These are phyloP conservation scores for Periconia macrospinosa DNA, from an alignment of 2,329 filamentous ascomycete species.

Conservation along the genomic window DNA sequence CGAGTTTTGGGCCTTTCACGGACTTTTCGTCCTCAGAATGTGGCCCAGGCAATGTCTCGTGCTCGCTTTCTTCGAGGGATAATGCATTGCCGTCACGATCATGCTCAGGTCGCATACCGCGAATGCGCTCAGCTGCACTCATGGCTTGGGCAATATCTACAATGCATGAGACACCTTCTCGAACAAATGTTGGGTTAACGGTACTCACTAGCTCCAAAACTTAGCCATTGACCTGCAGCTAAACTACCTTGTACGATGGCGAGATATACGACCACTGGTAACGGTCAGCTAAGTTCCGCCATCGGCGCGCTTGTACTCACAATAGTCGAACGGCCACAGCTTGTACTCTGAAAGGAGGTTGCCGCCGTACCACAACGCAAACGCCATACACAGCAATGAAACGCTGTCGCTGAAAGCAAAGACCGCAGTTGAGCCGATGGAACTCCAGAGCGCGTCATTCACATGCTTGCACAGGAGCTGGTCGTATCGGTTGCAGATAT, in stretches of 20 bases:
- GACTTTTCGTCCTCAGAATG: too few relatives aligned
- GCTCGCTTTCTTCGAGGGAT: too few relatives aligned
- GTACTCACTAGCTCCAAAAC: conserved; percentile 29
- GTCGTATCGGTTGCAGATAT: conserved; percentile 74
- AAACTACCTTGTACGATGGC: conserved; percentile 29
- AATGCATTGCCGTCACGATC: too few relatives aligned
- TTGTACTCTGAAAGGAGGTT: conserved; percentile 3
- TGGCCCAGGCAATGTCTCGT: too few relatives aligned
- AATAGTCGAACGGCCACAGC: background rate
- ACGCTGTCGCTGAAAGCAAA: conserved; percentile 58
- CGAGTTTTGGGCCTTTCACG: conserved; percentile 55
- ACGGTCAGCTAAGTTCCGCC: too few relatives aligned
- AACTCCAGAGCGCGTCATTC: conserved; percentile 66
- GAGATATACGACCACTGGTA: conserved; percentile 24
- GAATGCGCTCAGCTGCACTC: conserved; percentile 23
- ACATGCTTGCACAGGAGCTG: conserved; percentile 70
- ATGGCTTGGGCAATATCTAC: conserved; percentile 30
- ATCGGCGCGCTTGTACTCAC: too few relatives aligned
- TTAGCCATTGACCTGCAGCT: conserved; percentile 29
- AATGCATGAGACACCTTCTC: background rate
- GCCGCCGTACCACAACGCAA: conserved; percentile 30
- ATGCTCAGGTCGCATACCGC: conserved; percentile 3
- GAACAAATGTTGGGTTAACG: background rate
- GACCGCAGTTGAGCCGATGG: conserved; percentile 48
- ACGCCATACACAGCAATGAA: conserved; percentile 53